phyloP scores from a whole-genome alignment of 768 basidiomycete species.

The Suillus clintonianus region DNA sequence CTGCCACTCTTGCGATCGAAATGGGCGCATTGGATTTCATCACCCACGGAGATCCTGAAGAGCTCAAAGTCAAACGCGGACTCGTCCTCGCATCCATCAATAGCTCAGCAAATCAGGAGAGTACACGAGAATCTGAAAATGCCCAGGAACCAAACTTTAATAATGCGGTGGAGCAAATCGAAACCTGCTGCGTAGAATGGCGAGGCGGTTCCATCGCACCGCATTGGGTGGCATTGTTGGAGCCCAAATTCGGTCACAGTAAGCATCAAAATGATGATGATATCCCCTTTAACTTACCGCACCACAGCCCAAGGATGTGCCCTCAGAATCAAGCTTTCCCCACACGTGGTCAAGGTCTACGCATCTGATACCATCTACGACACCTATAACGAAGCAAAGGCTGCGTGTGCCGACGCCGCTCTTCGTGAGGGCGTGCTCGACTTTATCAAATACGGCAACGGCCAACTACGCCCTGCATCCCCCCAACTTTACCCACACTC shows the following conservation, averaged over 20 bases:
- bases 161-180: slow-evolving; percentile 44
- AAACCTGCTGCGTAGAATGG: slow-evolving; percentile 56
- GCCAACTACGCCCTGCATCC: slow-evolving; percentile 43
- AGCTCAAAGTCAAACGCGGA: slow-evolving; percentile 35
- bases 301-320: slow-evolving; percentile 55
- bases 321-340: slow-evolving; percentile 53
- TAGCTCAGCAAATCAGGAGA: slow-evolving; percentile 26
- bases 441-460: slow-evolving; percentile 58
- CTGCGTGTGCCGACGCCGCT: slow-evolving; percentile 55
- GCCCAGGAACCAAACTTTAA: background rate
- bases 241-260: slow-evolving; percentile 48
- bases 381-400: slow-evolving; percentile 46
- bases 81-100: slow-evolving; percentile 24
- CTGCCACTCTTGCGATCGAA: slow-evolving; percentile 53
- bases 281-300: slow-evolving; percentile 2
- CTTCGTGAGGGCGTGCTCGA: slow-evolving; percentile 55
- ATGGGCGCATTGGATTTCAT: slow-evolving; percentile 66
- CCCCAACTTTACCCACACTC: slow-evolving; percentile 10
- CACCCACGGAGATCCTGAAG: slow-evolving; percentile 40
- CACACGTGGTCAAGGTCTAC: slow-evolving; percentile 51
- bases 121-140: slow-evolving; percentile 1
- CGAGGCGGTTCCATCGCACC: slow-evolving; percentile 51
- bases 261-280: slow-evolving; percentile 15
- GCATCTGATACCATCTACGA: slow-evolving; percentile 48
- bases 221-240: slow-evolving; percentile 53